Conservation (phyloP, 1,284 basidiomycete species). For the Schizophyllum amplum region DNA sequence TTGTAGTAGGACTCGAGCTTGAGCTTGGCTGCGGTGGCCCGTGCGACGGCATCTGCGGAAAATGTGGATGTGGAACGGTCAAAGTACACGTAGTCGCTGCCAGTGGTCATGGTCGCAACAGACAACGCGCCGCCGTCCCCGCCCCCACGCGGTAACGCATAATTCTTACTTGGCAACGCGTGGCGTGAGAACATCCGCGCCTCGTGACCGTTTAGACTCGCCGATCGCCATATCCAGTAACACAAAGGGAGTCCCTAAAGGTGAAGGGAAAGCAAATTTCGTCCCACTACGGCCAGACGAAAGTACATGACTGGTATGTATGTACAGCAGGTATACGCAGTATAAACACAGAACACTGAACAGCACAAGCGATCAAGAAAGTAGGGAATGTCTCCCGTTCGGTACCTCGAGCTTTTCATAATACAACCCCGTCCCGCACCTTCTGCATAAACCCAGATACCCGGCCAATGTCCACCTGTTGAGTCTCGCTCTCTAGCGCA, state of each 20-base stretch:
- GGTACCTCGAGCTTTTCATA: no score
- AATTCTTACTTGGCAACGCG: neutral
- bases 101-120: neutral
- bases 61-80: conserved; percentile 81
- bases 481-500: conserved; percentile 85
- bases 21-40: conserved; percentile 92
- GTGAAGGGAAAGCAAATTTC: no score
- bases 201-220: neutral
- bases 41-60: conserved; percentile 83
- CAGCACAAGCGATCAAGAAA: no score
- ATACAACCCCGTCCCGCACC: conserved; percentile 26
- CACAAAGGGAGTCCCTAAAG: no score
- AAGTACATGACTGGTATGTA: no score
- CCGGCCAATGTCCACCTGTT: conserved; percentile 76
- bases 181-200: neutral
- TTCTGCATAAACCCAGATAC: conserved; percentile 89
- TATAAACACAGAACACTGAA: no score
- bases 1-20: conserved; percentile 99
- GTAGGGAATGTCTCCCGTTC: no score
- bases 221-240: no score
- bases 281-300: no score
- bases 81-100: conserved; percentile 86
- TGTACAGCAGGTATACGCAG: no score
- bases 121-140: neutral
- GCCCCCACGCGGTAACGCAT: neutral